Evolutionary conservation across 805 yeast species (phyloP).

Genomic region (Jamesozyma piceae): DNA sequence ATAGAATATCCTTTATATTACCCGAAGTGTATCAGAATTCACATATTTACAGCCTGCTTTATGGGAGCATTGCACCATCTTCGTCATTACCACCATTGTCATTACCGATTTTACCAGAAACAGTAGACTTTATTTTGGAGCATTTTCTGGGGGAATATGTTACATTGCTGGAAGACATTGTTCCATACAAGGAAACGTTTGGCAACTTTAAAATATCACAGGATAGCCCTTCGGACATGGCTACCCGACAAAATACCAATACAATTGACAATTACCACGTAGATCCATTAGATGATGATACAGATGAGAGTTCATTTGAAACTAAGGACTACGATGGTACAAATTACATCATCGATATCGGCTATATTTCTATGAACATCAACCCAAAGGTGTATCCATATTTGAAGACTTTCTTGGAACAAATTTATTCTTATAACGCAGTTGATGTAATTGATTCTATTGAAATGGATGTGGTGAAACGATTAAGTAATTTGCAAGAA

Average conservation of each 20-base stretch:
- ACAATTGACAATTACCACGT: too few species aligned
- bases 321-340: conserved; percentile 3
- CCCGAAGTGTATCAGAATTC: conserved; percentile 40
- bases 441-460: conserved; percentile 51
- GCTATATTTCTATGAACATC: conserved; percentile 36
- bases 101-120: conserved; percentile 45
- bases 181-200: neutral
- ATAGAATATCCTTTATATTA: conserved; percentile 66
- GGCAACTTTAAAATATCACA: neutral
- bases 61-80: conserved; percentile 49
- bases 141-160: conserved; percentile 25
- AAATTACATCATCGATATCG: conserved; percentile 33
- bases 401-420: conserved; percentile 31
- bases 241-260: neutral
- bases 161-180: conserved; percentile 3
- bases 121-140: conserved; percentile 37
- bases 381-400: conserved; percentile 30
- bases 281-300: neutral
- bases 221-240: neutral
- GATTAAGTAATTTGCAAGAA: conserved; percentile 31
- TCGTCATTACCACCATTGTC: conserved; percentile 56
- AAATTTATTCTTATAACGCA: conserved; percentile 33
- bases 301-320: neutral
- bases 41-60: conserved; percentile 36
- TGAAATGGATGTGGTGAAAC: conserved; percentile 48